phyloP scores from a whole-genome alignment of 257 asterid genomes.

The Marsdenia floribunda region DNA sequence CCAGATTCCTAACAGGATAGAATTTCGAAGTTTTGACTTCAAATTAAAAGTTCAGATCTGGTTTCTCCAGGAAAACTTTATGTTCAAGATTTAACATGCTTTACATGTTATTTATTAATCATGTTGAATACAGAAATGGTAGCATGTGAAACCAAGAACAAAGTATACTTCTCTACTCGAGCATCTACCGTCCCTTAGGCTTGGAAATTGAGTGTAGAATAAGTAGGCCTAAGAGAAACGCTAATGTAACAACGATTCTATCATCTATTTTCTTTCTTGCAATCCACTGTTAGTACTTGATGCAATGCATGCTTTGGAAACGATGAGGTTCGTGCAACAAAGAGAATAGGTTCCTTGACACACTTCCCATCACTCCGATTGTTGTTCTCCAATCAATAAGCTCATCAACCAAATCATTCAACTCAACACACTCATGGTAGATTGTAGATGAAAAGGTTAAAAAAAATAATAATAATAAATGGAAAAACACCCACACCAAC shows the following conservation, averaged over 20 bases:
- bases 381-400: no score
- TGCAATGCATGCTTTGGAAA: not conserved
- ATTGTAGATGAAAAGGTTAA: no score
- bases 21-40: constrained; percentile 10
- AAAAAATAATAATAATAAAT: no score
- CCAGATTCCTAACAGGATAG: not conserved
- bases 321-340: not conserved
- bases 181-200: not conserved
- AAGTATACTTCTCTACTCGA: not conserved
- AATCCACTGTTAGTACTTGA: not conserved
- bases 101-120: not conserved
- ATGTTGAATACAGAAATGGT: not conserved
- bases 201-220: not conserved
- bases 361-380: not conserved
- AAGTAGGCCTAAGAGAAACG: not conserved
- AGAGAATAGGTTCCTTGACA: not conserved
- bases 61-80: not conserved
- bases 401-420: no score
- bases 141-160: not conserved
- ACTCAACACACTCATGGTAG: no score
- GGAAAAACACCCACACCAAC: no score
- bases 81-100: constrained; percentile 11
- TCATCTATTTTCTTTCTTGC: not conserved
- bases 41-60: not conserved
- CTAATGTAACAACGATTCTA: no score